These are phyloP conservation scores for Multifurca ochricompacta DNA, from an alignment of 768 basidiomycete species.

Conservation along the genomic window DNA sequence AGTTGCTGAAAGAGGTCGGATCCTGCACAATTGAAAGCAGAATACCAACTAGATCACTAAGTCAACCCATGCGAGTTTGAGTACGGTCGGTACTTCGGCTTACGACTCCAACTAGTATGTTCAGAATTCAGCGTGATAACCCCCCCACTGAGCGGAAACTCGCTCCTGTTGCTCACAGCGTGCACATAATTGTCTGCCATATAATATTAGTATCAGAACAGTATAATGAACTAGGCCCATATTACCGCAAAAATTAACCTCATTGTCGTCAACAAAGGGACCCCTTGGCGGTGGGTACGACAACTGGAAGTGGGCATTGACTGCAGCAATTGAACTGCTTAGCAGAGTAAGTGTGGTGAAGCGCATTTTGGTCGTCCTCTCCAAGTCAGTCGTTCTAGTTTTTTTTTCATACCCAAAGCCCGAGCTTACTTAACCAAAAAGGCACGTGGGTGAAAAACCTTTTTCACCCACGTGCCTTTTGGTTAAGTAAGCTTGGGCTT, in stretches of 20 bases:
- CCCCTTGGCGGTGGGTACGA: constrained; percentile 71
- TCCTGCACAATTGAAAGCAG: constrained; percentile 45
- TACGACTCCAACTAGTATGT: constrained; percentile 55
- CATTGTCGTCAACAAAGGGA: constrained; percentile 49
- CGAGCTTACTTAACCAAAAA: too few relatives aligned
- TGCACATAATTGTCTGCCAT: constrained; percentile 52
- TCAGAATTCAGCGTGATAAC: constrained; percentile 58
- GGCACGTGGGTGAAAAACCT: too few relatives aligned
- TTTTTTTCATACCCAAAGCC: too few relatives aligned
- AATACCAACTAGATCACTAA: constrained; percentile 37
- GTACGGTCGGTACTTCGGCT: constrained; percentile 22
- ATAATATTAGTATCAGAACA: background rate
- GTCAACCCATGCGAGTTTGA: background rate
- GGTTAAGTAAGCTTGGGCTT: too few relatives aligned
- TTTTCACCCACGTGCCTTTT: too few relatives aligned
- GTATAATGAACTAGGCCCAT: background rate
- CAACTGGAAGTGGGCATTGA: constrained; percentile 70
- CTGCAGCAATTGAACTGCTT: constrained; percentile 35
- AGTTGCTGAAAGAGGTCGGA: constrained; percentile 57
- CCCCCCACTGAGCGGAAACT: constrained; percentile 58
- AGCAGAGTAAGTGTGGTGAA: constrained; percentile 31
- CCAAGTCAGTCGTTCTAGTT: too few relatives aligned
- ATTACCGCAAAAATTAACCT: constrained; percentile 59
- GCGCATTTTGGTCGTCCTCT: constrained; percentile 29
- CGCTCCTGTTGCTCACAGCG: constrained; percentile 45